Conservation (phyloP, 2,329 filamentous ascomycete species). For the Incumbomyces lentus region DNA sequence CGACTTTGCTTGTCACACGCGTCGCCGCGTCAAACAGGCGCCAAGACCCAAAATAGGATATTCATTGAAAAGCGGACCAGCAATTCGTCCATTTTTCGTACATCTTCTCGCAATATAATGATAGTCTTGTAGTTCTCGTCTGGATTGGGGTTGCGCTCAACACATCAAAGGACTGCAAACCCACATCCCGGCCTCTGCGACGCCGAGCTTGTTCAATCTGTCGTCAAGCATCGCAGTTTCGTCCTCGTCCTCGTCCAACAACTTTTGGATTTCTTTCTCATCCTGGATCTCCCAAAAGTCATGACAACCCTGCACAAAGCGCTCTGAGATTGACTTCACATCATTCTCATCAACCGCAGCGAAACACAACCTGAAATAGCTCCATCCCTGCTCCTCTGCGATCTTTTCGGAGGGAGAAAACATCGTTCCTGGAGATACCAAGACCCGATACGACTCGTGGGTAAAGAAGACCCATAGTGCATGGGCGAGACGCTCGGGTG, state of each 20-base stretch:
- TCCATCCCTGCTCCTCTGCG: constrained; percentile 50
- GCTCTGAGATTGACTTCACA: constrained; percentile 49
- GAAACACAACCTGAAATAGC: constrained; percentile 71
- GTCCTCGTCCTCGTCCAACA: constrained; percentile 35
- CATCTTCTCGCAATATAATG: too few relatives aligned
- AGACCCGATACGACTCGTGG: constrained; percentile 55
- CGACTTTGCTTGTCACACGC: too few relatives aligned
- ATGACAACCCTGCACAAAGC: constrained; percentile 58
- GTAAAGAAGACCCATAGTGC: constrained; percentile 66
- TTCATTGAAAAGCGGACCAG: too few relatives aligned
- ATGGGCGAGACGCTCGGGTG: constrained; percentile 44
- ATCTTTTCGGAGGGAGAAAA: constrained; percentile 61
- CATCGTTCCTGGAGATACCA: constrained; percentile 61
- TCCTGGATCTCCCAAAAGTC: constrained; percentile 70
- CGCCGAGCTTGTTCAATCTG: background rate
- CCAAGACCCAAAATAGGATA: too few relatives aligned
- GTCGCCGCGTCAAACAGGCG: too few relatives aligned
- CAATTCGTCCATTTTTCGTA: too few relatives aligned
- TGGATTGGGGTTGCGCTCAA: background rate
- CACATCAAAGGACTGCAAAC: background rate
- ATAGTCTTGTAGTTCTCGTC: too few relatives aligned
- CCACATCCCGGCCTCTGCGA: background rate
- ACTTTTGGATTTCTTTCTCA: constrained; percentile 53
- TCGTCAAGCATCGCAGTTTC: background rate
- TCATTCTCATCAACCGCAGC: constrained; percentile 68